Evolutionary conservation across 2,329 filamentous ascomycete species (phyloP).

Genomic region (Juglanconis oblonga): DNA sequence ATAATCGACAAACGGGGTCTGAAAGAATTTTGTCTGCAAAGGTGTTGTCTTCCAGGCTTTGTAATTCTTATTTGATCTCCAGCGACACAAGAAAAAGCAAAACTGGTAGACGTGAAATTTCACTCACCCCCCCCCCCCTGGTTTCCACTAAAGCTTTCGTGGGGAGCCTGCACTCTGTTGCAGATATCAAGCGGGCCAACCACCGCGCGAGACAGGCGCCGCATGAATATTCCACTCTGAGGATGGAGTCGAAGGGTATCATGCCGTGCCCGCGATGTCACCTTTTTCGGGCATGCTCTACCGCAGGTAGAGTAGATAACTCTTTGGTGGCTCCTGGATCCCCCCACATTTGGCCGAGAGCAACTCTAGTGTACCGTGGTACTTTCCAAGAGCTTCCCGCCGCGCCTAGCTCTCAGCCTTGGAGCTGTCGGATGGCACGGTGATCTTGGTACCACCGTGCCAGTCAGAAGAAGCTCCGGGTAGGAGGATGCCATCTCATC

Average conservation of each 20-base stretch:
- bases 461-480: not conserved
- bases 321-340: not conserved
- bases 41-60: not conserved
- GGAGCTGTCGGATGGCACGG: not conserved
- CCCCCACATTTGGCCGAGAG: not conserved
- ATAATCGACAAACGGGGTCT: not conserved
- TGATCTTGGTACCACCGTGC: not conserved
- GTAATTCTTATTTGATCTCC: not conserved
- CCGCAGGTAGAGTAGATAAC: not conserved
- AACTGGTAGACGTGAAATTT: not conserved
- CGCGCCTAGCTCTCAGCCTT: not conserved
- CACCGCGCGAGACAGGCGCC: constrained; percentile 1
- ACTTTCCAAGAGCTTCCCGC: not conserved
- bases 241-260: not conserved
- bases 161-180: not conserved
- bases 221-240: not conserved
- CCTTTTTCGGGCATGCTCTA: not conserved
- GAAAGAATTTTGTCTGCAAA: not conserved
- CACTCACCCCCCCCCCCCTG: not conserved
- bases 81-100: not conserved
- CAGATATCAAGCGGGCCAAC: constrained; percentile 1
- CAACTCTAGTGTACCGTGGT: not conserved
- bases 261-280: not conserved
- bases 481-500: not conserved
- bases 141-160: not conserved